Conservation (phyloP, 1,139 yeast species). For the Candida tunisiensis region DNA sequence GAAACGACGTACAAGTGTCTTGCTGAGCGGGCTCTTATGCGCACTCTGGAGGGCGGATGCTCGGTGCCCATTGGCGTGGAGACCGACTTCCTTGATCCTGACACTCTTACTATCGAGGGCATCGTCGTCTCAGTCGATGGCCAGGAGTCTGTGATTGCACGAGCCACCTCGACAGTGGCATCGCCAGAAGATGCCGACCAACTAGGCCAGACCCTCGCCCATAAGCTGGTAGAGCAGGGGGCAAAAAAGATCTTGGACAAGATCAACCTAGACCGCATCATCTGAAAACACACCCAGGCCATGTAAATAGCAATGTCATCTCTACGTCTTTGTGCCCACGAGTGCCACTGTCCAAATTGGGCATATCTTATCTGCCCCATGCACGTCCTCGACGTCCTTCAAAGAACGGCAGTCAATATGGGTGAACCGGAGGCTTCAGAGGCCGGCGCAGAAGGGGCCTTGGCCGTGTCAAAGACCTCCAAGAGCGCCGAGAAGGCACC, state of each 20-base stretch:
- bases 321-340: no score
- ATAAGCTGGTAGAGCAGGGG: conserved; percentile 49
- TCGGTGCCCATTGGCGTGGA: conserved; percentile 88
- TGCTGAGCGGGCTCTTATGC: conserved; percentile 83
- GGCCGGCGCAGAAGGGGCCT: neutral
- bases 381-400: no score
- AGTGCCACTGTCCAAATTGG: no score
- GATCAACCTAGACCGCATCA: conserved; percentile 55
- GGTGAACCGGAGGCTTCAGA: neutral
- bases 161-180: conserved; percentile 18
- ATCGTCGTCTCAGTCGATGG: conserved; percentile 85
- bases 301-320: no score
- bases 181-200: conserved; percentile 46
- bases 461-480: neutral
- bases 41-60: conserved; percentile 91
- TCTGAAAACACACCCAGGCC: no score
- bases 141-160: conserved; percentile 40
- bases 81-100: conserved; percentile 8
- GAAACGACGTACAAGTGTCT: conserved; percentile 60
- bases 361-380: no score
- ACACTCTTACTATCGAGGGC: conserved; percentile 44
- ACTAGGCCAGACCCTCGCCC: conserved; percentile 60
- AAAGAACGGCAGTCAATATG: no score
- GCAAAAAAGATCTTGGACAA: conserved; percentile 71
- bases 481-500: neutral